A percentile compares a stretch with the other conserved stretches of the same genome.
phyloP scores from a whole-genome alignment of 495 filamentous ascomycete species.

The Hyaloscypha hepaticicola region DNA sequence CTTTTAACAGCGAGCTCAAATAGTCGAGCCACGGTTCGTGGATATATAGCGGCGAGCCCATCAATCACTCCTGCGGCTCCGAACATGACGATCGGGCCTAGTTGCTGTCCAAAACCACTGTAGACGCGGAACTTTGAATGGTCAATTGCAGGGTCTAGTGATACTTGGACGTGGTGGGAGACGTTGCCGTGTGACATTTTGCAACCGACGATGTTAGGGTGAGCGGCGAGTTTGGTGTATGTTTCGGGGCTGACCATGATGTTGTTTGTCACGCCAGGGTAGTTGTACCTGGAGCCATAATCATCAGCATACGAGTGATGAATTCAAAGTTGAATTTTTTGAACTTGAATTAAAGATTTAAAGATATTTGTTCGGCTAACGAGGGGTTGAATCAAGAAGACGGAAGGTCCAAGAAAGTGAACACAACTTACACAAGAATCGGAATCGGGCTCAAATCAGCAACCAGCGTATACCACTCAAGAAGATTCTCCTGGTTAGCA shows the following conservation, averaged over 20 bases:
- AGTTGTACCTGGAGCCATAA: slow-evolving; percentile 40
- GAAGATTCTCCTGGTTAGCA: slow-evolving; percentile 28
- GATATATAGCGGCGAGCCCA: slow-evolving; percentile 45
- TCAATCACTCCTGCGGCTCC: slow-evolving; percentile 47
- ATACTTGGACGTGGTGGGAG: slow-evolving; percentile 38
- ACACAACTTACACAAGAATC: slow-evolving; percentile 23
- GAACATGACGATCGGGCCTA: slow-evolving; percentile 41
- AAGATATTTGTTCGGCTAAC: too few relatives aligned
- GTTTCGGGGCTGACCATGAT: slow-evolving; percentile 39
- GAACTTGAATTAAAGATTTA: too few relatives aligned
- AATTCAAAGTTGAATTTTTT: background rate
- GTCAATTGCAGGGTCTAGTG: slow-evolving; percentile 38
- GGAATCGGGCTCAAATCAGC: slow-evolving; percentile 33
- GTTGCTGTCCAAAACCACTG: slow-evolving; percentile 48
- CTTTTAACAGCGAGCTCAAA: slow-evolving; percentile 35
- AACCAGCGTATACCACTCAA: slow-evolving; percentile 35
- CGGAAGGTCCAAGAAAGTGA: background rate
- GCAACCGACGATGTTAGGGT: slow-evolving; percentile 48
- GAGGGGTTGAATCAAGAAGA: too few relatives aligned
- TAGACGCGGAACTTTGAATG: slow-evolving; percentile 42
- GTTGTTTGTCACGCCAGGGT: slow-evolving; percentile 47
- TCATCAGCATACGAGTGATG: background rate
- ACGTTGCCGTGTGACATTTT: slow-evolving; percentile 47
- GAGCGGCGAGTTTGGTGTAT: slow-evolving; percentile 40
- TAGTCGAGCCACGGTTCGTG: slow-evolving; percentile 38